These are phyloP conservation scores for Blastocystis sp. DNA, from an alignment of 352 stramenopile genomes.

Conservation along the genomic window DNA sequence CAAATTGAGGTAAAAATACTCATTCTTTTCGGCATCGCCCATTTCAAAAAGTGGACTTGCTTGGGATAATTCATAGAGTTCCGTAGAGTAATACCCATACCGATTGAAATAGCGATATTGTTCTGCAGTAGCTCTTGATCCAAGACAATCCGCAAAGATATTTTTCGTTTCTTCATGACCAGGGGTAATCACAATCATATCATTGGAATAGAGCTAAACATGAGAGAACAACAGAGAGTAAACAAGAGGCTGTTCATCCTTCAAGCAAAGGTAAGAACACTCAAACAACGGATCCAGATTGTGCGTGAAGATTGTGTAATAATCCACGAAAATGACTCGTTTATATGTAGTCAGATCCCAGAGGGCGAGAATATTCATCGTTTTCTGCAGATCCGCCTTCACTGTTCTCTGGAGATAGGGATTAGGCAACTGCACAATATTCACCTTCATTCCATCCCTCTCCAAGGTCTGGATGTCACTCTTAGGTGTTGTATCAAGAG, in stretches of 20 bases:
- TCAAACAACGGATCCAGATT: slow-evolving; percentile 47
- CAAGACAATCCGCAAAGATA: slow-evolving; percentile 16
- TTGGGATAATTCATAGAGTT: slow-evolving; percentile 50
- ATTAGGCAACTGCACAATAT: not conserved
- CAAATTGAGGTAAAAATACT: not conserved
- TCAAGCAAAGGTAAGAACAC: slow-evolving; percentile 49
- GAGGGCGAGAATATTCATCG: not conserved
- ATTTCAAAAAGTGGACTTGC: slow-evolving; percentile 18
- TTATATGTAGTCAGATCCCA: slow-evolving; percentile 42
- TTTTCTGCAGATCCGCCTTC: not conserved
- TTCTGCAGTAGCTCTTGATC: not conserved
- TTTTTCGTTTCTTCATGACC: not conserved
- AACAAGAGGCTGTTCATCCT: slow-evolving; percentile 57
- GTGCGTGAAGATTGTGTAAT: slow-evolving; percentile 55
- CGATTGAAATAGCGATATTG: slow-evolving; percentile 20
- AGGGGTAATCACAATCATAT: slow-evolving; percentile 53
- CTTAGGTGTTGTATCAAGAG: not conserved
- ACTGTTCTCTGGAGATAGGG: not conserved
- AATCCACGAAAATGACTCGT: slow-evolving; percentile 42
- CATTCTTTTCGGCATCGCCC: not conserved
- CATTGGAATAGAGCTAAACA: slow-evolving; percentile 46
- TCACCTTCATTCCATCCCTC: slow-evolving; percentile 39
- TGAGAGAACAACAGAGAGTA: not conserved
- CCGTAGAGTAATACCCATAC: slow-evolving; percentile 55
- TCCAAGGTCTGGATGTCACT: not conserved